Base-by-base conservation (phyloP, 139 green algal species). In the Ettlia oleoabundans region DNA sequence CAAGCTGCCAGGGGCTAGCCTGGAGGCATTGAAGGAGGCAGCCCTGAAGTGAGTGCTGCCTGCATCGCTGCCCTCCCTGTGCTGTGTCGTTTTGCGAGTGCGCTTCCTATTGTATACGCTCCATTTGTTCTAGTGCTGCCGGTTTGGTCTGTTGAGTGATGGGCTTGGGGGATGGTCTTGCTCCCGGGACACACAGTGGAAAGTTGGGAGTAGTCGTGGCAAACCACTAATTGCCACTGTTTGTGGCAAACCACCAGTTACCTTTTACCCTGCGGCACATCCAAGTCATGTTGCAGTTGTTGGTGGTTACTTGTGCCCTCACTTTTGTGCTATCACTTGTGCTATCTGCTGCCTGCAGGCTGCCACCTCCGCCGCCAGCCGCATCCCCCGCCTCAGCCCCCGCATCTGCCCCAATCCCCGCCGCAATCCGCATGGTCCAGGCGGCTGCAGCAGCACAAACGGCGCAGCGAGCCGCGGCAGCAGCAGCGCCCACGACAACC, bases 1-100 rank as follows among this genome's bases (percentile, higher is more conserved):
- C 58, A 69, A 77, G 30, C 53, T 88, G 58, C 84, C 84, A 26
- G 22, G 61, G 15, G 21, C 40, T 40, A 78, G 71, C 62, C 47
- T 88, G 70, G 55, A 88, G 0, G 78, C 84, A 32, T 61, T 86
- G 2, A 76, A 85, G 67, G 53, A 82, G 51, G 78, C 78, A 4
- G 67, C 67, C 3, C 67, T 76, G 22, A 65, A 72, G 47, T 77
- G 73, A 55, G 73, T 65, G 55, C 7, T 4, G 40, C 30, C 33
- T 4, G 65, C 65, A 35, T 28, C 40, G 38, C 4, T 19, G 10
- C 18, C 32, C 9, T 43, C 18, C 64, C 30, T 42, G 42, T 7
- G 26, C 62, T 13, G 37, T 3, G 10, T 18, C 62, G 10, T 38
- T 22, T 22, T 40, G 32, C n/a, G n/a, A n/a, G n/a, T n/a, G n/a